These are phyloP conservation scores for Acidiella bohemica DNA, from an alignment of 495 filamentous ascomycete species.

Conservation along the genomic window DNA sequence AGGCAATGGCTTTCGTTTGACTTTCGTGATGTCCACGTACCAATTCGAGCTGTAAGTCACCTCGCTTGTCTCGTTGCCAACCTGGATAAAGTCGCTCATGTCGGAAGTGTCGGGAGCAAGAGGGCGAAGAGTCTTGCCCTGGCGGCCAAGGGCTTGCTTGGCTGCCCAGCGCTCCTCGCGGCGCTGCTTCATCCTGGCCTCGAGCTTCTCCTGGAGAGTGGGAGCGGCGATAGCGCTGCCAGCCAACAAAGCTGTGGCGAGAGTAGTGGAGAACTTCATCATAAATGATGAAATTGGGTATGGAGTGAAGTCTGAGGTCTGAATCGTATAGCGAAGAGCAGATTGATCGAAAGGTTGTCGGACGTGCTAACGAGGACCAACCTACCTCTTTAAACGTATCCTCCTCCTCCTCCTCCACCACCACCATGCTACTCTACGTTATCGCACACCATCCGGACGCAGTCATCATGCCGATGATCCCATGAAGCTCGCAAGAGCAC, in stretches of 20 bases:
- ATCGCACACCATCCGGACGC: no score
- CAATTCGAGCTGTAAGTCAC: slow-evolving; percentile 7
- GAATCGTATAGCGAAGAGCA: no score
- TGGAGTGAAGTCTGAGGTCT: no score
- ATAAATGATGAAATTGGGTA: neutral
- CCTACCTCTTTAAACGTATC: no score
- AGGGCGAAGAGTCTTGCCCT: neutral
- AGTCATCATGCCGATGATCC: no score
- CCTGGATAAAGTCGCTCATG: neutral
- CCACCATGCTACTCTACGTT: no score
- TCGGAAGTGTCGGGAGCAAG: slow-evolving; percentile 1
- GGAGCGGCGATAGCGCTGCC: neutral
- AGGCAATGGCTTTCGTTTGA: no score
- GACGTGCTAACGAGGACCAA: no score
- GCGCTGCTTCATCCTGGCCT: neutral
- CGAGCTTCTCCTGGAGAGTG: neutral
- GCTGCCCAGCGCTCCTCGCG: slow-evolving; percentile 5
- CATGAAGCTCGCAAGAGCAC: no score
- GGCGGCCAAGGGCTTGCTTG: neutral
- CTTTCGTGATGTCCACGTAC: no score
- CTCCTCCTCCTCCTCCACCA: no score
- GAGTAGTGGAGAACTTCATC: slow-evolving; percentile 4
- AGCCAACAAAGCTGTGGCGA: neutral
- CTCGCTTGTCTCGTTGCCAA: neutral
- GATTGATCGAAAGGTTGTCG: no score